Evolutionary conservation across 192 early-diverging fungal genomes (phyloP).

Genomic region (Coemansia sp.): DNA sequence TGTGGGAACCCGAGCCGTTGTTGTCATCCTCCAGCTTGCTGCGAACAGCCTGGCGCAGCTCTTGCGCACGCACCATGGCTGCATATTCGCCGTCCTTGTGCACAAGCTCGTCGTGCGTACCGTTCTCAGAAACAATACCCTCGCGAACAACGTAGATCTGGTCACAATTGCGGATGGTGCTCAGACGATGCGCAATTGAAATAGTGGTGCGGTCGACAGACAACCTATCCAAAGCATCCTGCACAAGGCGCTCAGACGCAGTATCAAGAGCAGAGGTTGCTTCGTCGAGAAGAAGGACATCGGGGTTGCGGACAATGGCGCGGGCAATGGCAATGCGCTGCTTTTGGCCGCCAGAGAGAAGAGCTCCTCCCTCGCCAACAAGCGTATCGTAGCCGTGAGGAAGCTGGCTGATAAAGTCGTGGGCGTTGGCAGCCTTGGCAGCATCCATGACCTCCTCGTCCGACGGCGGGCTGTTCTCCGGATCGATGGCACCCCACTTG

Average conservation of each 20-base stretch:
- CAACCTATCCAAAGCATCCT: conserved; percentile 77
- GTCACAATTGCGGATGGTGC: conserved; percentile 88
- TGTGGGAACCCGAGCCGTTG: neutral
- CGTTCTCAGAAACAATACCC: conserved; percentile 71
- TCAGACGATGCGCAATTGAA: conserved; percentile 87
- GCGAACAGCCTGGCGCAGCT: conserved; percentile 72
- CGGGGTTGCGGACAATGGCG: conserved; percentile 84
- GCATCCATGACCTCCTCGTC: conserved; percentile 74
- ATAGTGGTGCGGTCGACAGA: conserved; percentile 80
- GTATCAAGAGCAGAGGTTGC: conserved; percentile 87
- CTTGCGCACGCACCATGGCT: conserved; percentile 66
- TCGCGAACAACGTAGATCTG: conserved; percentile 81
- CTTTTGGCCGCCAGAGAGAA: conserved; percentile 91
- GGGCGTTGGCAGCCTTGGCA: conserved; percentile 68
- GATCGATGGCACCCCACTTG: conserved; percentile 60
- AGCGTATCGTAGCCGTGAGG: conserved; percentile 79
- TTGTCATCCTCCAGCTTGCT: conserved; percentile 2
- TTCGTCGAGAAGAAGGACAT: conserved; percentile 84
- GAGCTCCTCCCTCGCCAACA: conserved; percentile 80
- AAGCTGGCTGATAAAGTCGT: conserved; percentile 70
- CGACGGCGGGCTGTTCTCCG: conserved; percentile 58
- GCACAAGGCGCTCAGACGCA: conserved; percentile 74
- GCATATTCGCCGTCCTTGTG: conserved; percentile 57
- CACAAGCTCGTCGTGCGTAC: conserved; percentile 79
- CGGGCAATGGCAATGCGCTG: conserved; percentile 95